Percentiles rank a stretch among this genome's conserved stretches.
Conservation (phyloP, 306 rosid genomes). For the Fragaria iinumae region DNA sequence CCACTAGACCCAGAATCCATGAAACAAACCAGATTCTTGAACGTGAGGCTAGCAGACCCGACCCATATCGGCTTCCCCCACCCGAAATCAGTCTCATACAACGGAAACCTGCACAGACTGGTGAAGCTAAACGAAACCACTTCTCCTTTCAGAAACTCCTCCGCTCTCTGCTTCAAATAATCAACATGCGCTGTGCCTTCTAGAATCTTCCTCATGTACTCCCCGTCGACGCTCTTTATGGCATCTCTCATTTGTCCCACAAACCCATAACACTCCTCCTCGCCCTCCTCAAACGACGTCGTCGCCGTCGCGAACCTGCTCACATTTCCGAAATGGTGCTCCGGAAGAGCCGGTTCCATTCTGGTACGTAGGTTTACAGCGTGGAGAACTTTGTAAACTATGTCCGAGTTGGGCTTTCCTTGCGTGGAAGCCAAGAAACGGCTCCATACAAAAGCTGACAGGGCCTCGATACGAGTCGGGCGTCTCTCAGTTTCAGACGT, state of each 20-base stretch:
- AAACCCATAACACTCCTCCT: conserved; percentile 12
- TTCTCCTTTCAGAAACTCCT: conserved; percentile 19
- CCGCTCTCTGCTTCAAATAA: conserved; percentile 13
- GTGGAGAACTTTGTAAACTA: not conserved
- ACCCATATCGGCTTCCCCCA: conserved; percentile 51
- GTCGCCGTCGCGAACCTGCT: conserved; percentile 15
- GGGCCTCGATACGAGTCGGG: conserved; percentile 19
- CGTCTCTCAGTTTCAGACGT: not conserved
- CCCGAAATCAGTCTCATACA: conserved; percentile 42
- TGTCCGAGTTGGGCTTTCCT: conserved; percentile 10
- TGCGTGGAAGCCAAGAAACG: conserved; percentile 23
- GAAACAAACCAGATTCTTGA: conserved; percentile 20
- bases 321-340: conserved; percentile 30
- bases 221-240: conserved; percentile 7
- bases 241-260: conserved; percentile 22
- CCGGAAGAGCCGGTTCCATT: conserved; percentile 20
- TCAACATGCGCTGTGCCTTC: not conserved
- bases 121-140: conserved; percentile 22
- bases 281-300: conserved; percentile 1
- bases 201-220: conserved; percentile 6
- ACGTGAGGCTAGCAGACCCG: conserved; percentile 18
- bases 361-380: conserved; percentile 18
- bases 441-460: conserved; percentile 19
- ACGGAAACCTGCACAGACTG: conserved; percentile 30
- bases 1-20: conserved; percentile 25